Evolutionary conservation across 179 eudicot genomes (phyloP), one percentile per base, ranked within the genome.

Genomic region (Beta macrorhiza): DNA sequence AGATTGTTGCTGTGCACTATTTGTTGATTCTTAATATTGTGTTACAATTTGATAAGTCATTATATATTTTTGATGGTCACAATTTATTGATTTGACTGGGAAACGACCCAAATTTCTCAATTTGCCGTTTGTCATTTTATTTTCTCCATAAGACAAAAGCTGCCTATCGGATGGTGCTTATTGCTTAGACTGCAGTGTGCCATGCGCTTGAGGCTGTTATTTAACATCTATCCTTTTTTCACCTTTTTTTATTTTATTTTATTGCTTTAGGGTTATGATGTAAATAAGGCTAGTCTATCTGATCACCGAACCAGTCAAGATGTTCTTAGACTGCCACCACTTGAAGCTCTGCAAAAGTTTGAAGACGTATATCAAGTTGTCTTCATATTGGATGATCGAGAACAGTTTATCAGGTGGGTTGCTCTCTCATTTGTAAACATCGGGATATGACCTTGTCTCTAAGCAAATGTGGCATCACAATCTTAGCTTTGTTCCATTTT

Each of bases 361-460:
- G 89, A 87, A 77, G 98, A 94, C 69, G 86, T 83, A 69, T 97
- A 97, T 83, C 85, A 92, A 74, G 93, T 97, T 53, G 78, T 97
- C 77, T 74, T 97, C 89, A 82, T 94, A 81, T 79, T 97, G 87
- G 99, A 97, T 83, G 86, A 91, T 53, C 91, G 97, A 25, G 99
- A 97, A 86, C 89, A 91, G 68, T 97, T 97, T 88, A 81, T 90
- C 73, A 84, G 93, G 99, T 96, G 79, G 85, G 97, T 84, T 76
- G 42, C 77, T 58, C 58, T 83, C 13, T 78, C 69, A 70, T 59
- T 19, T 19, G 52, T 42, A 32, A 52, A 13, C 58, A 32, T 45
- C 16, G 29, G 47, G 37, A 62, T 57, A 32, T 14, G 61, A 53
- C 61, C 22, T 69, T 20, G 14, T 51, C 37, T 32, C 52, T 20